Evolutionary conservation across 129 eudicot genomes (phyloP), one percentile per base, ranked within the genome.

Genomic region (Tanacetum coccineum): DNA sequence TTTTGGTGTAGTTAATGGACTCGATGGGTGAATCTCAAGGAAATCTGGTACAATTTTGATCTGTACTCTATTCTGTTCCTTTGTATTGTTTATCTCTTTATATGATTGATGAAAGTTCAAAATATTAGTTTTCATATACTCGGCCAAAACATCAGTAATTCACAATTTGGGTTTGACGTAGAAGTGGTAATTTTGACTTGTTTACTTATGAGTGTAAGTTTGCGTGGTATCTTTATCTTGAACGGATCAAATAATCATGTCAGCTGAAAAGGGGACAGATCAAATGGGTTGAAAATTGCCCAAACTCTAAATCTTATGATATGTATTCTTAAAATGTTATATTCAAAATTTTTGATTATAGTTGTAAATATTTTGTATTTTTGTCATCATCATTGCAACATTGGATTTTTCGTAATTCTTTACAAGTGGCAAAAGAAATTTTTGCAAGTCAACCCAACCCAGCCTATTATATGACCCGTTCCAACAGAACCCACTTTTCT

Each of bases 1-100:
- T 75, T 67, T 48, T 66, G 75, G 71, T 55, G 71, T 75, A 91
- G 97, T 85, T 91, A 76, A 87, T 91, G 39, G 88, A 85, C 70
- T 83, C 84, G 8, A 87, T 62, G 63, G 78, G 76, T 74, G 87
- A 76, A 61, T 75, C 75, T 67, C 83, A 80, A 22, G 72, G 49
- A 59, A 61, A 75, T 80, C 76, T 62, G 97, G 97, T 91, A 85
- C 4, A 55, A 21, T 53, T 11, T 45, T 19, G 44, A 40, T 25
- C 45, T 54, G 55, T 30, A 15, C 47, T 45, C 19, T 40, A 54
- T 12, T 7, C 44, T 32, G 54, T 54, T 4, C 50, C 14, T 26
- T 7, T 62, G 25, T 55, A 28, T 28, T 26, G 25, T 17, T 18
- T 54, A 17, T 36, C 1, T 2, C 21, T 39, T 69, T 19, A 57